These are phyloP conservation scores for Rubia tinctorum DNA, from an alignment of 305 asterid species.

Conservation along the genomic window DNA sequence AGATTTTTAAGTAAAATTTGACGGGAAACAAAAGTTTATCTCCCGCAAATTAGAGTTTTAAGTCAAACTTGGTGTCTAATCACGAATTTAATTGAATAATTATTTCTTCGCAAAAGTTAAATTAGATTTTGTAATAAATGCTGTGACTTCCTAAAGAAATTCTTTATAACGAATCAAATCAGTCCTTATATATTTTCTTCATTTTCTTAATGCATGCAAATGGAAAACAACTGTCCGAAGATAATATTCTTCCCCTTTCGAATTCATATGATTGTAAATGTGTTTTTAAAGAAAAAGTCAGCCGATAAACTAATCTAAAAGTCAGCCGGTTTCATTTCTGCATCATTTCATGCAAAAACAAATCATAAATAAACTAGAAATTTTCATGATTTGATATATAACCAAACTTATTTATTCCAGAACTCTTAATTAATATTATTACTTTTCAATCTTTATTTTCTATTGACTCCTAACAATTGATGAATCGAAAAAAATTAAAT, in stretches of 20 bases:
- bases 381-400: not conserved
- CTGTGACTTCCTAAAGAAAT: not conserved
- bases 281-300: not conserved
- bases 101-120: no score
- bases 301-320: not conserved
- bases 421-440: not conserved
- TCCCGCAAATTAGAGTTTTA: no score
- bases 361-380: not conserved
- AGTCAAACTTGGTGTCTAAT: no score
- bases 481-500: not conserved
- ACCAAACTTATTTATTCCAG: not conserved
- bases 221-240: constrained; percentile 4
- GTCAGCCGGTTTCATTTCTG: no score
- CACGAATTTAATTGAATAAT: no score
- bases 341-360: not conserved
- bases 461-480: not conserved
- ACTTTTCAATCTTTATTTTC: not conserved
- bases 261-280: not conserved
- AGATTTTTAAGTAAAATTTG: no score
- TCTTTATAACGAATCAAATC: not conserved
- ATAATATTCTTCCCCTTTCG: constrained; percentile 1
- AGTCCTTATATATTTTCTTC: not conserved
- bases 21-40: no score
- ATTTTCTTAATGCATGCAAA: not conserved
- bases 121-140: not conserved